Evolutionary conservation across 2,329 filamentous ascomycete species (phyloP).

Genomic region (Venturia carpophila): DNA sequence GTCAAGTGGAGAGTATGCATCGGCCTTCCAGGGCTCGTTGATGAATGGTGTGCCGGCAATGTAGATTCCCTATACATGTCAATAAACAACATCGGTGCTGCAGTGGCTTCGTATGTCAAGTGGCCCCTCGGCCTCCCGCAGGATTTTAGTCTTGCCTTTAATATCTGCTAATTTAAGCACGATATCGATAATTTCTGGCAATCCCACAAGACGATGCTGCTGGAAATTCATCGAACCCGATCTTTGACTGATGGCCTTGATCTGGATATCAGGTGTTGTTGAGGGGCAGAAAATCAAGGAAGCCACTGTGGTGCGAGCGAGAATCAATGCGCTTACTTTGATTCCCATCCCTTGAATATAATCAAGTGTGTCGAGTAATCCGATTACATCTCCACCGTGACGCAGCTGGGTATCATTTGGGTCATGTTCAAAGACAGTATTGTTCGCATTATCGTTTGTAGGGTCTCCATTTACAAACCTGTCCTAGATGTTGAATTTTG

Average conservation of each 20-base stretch:
- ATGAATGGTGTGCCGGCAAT: conserved; percentile 55
- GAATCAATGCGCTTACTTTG: conserved; percentile 34
- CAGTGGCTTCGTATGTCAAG: background rate
- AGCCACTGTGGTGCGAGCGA: too few species aligned
- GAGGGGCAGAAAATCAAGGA: too few species aligned
- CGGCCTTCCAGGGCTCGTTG: conserved; percentile 54
- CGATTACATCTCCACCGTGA: conserved; percentile 51
- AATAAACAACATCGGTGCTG: background rate
- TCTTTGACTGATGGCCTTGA: too few species aligned
- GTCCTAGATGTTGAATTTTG: background rate
- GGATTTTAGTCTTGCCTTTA: too few species aligned
- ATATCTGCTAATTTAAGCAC: too few species aligned
- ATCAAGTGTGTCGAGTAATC: conserved; percentile 52
- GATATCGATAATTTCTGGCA: too few species aligned
- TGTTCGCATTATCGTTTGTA: conserved; percentile 53
- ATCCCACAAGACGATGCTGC: too few species aligned
- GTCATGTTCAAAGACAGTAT: conserved; percentile 52
- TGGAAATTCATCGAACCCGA: too few species aligned
- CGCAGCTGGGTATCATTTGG: conserved; percentile 52
- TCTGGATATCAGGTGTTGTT: too few species aligned
- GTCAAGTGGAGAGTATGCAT: conserved; percentile 50
- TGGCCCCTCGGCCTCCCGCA: too few species aligned
- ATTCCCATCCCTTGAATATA: conserved; percentile 58
- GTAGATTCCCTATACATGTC: conserved; percentile 31
- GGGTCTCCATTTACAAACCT: conserved; percentile 53